A percentile compares a stretch with the other conserved stretches of the same genome.
These are phyloP conservation scores for Coriaria nepalensis DNA, from an alignment of 306 rosid genomes.

Conservation along the genomic window DNA sequence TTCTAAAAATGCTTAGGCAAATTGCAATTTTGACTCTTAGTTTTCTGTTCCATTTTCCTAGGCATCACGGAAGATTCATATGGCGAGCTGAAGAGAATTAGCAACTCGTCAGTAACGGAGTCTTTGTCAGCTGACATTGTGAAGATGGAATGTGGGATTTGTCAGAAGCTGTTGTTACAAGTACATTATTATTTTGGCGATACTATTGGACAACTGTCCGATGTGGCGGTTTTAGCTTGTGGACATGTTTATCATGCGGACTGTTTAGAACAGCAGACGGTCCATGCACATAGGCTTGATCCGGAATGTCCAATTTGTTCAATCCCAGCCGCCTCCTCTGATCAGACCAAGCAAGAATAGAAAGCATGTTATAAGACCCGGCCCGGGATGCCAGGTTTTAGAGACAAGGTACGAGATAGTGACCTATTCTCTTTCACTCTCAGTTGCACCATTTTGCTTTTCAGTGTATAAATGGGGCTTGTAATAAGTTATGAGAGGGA, in stretches of 20 bases:
- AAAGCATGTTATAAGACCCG: not conserved
- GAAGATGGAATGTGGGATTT: slow-evolving; percentile 51
- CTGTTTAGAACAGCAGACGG: slow-evolving; percentile 66
- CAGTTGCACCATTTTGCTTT: too few species aligned
- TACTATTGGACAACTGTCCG: slow-evolving; percentile 40
- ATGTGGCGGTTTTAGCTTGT: slow-evolving; percentile 71
- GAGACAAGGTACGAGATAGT: too few species aligned
- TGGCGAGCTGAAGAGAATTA: slow-evolving; percentile 57
- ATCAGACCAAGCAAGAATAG: slow-evolving; percentile 20
- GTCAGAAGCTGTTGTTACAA: slow-evolving; percentile 52
- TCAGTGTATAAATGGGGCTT: too few species aligned
- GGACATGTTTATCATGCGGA: slow-evolving; percentile 84
- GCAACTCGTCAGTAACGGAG: slow-evolving; percentile 31
- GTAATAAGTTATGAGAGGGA: too few species aligned
- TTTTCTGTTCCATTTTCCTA: slow-evolving; percentile 9
- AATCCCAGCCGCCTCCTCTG: slow-evolving; percentile 21
- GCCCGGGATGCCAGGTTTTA: too few species aligned
- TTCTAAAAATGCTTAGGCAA: not conserved
- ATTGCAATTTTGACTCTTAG: slow-evolving; percentile 1
- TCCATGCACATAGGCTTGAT: slow-evolving; percentile 40
- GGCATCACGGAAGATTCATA: slow-evolving; percentile 40
- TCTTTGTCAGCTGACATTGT: slow-evolving; percentile 27
- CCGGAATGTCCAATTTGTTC: slow-evolving; percentile 63
- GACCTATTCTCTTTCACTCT: too few species aligned
- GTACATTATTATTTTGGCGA: slow-evolving; percentile 35